Evolutionary conservation across 2,329 filamentous ascomycete species (phyloP).

Genomic region (Leptodontidium sp.): DNA sequence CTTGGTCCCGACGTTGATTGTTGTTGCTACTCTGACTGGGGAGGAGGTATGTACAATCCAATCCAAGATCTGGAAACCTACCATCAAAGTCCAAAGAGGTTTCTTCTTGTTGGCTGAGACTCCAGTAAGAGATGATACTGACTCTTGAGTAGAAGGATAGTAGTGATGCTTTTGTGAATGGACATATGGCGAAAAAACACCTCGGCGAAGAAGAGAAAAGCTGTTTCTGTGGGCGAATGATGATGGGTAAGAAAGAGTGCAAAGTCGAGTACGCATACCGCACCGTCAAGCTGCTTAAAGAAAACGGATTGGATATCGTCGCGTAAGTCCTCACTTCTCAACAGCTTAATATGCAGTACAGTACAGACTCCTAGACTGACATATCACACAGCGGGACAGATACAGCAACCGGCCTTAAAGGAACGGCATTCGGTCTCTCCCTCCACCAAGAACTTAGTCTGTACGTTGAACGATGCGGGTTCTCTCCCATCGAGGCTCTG

Average conservation of each 20-base stretch:
- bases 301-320: constrained; percentile 19
- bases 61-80: too few species aligned
- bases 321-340: constrained; percentile 15
- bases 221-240: constrained; percentile 16
- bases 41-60: constrained; percentile 6
- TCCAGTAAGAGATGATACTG: neutral
- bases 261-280: constrained; percentile 20
- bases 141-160: neutral
- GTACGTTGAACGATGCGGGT: constrained; percentile 38
- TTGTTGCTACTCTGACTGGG: constrained; percentile 14
- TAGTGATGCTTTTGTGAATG: neutral
- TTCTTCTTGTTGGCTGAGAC: too few species aligned
- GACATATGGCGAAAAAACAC: constrained; percentile 4
- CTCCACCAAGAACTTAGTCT: constrained; percentile 45
- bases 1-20: constrained; percentile 21
- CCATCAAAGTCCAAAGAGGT: too few species aligned
- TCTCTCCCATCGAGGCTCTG: constrained; percentile 43
- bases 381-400: constrained; percentile 18
- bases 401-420: constrained; percentile 15
- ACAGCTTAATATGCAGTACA: too few species aligned
- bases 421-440: constrained; percentile 24
- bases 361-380: neutral
- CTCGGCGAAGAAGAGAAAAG: constrained; percentile 18
- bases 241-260: constrained; percentile 16
- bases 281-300: constrained; percentile 16